Evolutionary conservation across 2,329 filamentous ascomycete species (phyloP), one percentile per base, ranked within the genome.

Genomic region (Botrytis byssoidea): DNA sequence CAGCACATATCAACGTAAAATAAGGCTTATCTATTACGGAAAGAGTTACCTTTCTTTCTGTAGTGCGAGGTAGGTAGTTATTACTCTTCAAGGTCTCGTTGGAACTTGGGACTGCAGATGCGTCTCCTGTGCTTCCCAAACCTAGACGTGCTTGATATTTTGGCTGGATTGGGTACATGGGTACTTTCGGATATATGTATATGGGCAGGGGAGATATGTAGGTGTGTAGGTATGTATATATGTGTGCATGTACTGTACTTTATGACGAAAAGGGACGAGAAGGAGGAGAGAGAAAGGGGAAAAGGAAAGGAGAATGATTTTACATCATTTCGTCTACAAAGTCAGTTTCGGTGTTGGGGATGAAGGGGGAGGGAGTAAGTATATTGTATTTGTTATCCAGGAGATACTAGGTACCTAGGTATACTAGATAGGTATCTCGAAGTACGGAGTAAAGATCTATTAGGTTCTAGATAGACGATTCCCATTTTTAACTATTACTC

Each of bases 1-100:
- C 57, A 48, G 70, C 60, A 71, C 59, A 71, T 44, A 57, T 44
- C 51, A 25, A 60, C 44, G 59, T 44, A 29, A 48, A 48, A 55
- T 35, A 25, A 72, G 70, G 37, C 46, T 66, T 44, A 14, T 37
- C 44, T 37, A 18, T 18, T 18, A 46, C 40, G 29, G 18, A 35
- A 35, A 37, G 42, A n/a, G 40, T n/a, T 66, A 59, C 46, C 20
- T 66, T 66, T 64, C 25, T 59, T 59, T 9, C 42, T 35, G 32
- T 57, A 3, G 25, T 22, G n/a, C 14, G 10, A 40, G 37, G 37
- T 3, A 4, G 48, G 48, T 14, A 6, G 25, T 32, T 16, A 0
- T 55, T n/a, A 55, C 25, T 55, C 48, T 3, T 37, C 4, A 18
- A 51, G 44, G 20, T 51, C 20, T 67, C 35, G 35, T 14, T 10